Base-by-base conservation (phyloP, 176 grass and related monocot genomes). In the Triticum monococcum region DNA sequence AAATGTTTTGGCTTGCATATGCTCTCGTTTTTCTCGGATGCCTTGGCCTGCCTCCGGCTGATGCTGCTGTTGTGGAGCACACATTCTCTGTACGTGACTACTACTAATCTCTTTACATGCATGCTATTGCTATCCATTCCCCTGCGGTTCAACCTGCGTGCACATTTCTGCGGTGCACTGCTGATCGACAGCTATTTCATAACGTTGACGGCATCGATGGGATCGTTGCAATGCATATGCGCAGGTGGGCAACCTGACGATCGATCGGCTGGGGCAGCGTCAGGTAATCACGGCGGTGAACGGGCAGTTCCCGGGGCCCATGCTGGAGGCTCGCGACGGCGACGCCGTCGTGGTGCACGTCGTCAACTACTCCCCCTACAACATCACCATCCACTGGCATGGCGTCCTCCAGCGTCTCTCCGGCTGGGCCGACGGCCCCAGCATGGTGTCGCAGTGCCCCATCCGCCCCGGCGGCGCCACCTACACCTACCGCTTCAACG, bases 321-420 rank as follows among this genome's bases (percentile, higher is more conserved):
- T 81, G 40, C 62, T 94, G 23, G 82, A 91, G 41, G 89, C 87
- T 20, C 68, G 62, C 56, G 75, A 94, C 8, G 89, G 92, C 31
- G 89, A 94, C 83, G 84, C 89, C 17, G 68, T 94, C 38, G 41
- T 91, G 2, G 86, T 94, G 17, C 86, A 86, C 43, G 89, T 91
- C 68, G 85, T 91, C 17, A 94, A 94, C 67, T 5, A 67, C 35
- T 94, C 92, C 2, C 89, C 92, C 24, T 91, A 91, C 69, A 76
- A 91, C 86, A 79, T 94, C 10, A 91, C 86, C 23, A 86, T 94
- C 77, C 92, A 94, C 86, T 94, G 92, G 92, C 93, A 95, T 40
- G 93, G 93, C n/a, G 70, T 95, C 35, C 87, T 95, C 22, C 93
- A 95, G 72, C 85, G 79, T 37, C 41, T 81, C 40, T 86, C 84